Percentiles rank a stretch among this genome's conserved stretches.
Conservation (phyloP, 352 stramenopile genomes). For the Pythium folliculosum region DNA sequence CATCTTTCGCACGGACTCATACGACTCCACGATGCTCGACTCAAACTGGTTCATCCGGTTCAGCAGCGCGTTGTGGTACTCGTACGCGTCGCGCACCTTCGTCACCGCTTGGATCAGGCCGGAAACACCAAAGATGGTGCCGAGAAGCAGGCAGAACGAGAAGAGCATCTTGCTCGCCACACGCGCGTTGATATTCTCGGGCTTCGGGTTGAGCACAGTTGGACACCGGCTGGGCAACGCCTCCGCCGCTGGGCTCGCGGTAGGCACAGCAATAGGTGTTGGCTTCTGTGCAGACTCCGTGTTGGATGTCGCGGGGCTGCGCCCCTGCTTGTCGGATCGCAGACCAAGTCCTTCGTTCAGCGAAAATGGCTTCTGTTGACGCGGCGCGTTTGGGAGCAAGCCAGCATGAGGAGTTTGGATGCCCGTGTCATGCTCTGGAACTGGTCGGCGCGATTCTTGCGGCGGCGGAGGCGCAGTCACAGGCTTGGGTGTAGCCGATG, state of each 20-base stretch:
- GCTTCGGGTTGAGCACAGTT: constrained; percentile 18
- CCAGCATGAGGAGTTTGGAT: background rate
- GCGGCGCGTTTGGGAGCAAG: background rate
- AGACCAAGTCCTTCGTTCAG: background rate
- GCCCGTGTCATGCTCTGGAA: background rate
- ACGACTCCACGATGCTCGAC: constrained; percentile 63
- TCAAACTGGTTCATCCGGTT: constrained; percentile 61
- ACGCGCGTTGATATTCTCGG: constrained; percentile 9
- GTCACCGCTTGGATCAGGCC: constrained; percentile 51
- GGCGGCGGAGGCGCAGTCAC: background rate
- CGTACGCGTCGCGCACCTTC: constrained; percentile 56
- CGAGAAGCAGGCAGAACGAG: constrained; percentile 42
- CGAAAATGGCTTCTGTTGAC: background rate
- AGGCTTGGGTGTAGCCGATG: background rate
- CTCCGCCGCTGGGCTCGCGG: background rate
- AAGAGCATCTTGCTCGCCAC: constrained; percentile 35
- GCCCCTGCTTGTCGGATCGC: background rate
- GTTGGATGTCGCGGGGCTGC: background rate
- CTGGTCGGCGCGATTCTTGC: background rate
- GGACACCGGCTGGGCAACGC: background rate
- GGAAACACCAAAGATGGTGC: constrained; percentile 50
- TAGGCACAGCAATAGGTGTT: background rate
- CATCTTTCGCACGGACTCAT: constrained; percentile 61
- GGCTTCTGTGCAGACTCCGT: background rate
- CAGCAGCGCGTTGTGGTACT: constrained; percentile 66